Evolutionary conservation across 176 grass and related monocot genomes (phyloP).

Genomic region (Sorghum bicolor): Sorghum_bicolor_NCBIv3 NC_012879.2:50076501-50077000

Average conservation of each 20-base stretch:
- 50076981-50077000: conserved; percentile 98
- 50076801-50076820: conserved; percentile 49
- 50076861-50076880: not conserved
- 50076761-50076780: conserved; percentile 75
- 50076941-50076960: conserved; percentile 73
- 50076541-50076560: conserved; percentile 3
- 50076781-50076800: conserved; percentile 76
- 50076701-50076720: conserved; percentile 69
- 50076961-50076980: conserved; percentile 80
- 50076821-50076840: not conserved
- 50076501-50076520: not conserved
- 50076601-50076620: conserved; percentile 91
- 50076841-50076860: not conserved
- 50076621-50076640: conserved; percentile 70
- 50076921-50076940: conserved; percentile 66
- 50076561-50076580: not conserved
- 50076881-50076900: not conserved
- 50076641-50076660: conserved; percentile 50
- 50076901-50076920: conserved; percentile 22
- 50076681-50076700: conserved; percentile 45
- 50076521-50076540: not conserved
- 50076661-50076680: conserved; percentile 30
- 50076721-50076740: conserved; percentile 36
- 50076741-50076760: conserved; percentile 29
- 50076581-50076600: conserved; percentile 64